Evolutionary conservation across 805 yeast genomes (phyloP), one percentile per base, ranked within the genome.

Genomic region (Candida caryicola): DNA sequence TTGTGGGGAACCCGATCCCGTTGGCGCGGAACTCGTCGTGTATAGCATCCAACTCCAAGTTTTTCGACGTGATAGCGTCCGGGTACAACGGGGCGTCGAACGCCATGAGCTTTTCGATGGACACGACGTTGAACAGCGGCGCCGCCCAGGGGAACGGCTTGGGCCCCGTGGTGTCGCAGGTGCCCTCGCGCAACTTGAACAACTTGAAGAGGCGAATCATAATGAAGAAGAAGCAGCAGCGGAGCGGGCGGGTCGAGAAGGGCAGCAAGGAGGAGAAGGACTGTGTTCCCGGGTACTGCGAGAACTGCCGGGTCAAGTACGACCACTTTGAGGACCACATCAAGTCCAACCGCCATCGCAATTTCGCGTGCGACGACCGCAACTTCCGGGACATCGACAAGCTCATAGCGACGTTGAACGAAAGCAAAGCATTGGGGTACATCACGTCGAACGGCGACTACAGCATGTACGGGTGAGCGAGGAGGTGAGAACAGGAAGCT

Each of bases 221-320:
- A 47, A 59, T 62, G 59, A 66, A 69, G 46, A 64, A 59, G 41
- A 69, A 65, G 40, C 57, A 55, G 38, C 59, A 55, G 44, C 47
- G 37, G 34, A 40, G 30, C 31, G 42, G 19, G 41, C 28, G 36
- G 9, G 30, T 32, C 7, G 54, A 52, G 31, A 60, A 41, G 13
- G 33, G 49, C 7, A 43, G 40, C 14, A 55, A 51, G 39, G 60
- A 57, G 26, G 59, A 58, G 35, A 38, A 47, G 17, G 71, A 66
- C 27, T 39, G 55, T 31, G 62, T 62, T 35, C 76, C 91, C 1
- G 97, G 97, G 0, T 90, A 86, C 60, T 91, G 99, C 64, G 99
- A 91, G 57, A 91, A 91, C 55, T 91, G 99, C 62, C 71, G 91
- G 17, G 84, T 83, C 43, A 82, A 82, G 55, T 91, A 85, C 56